These are phyloP conservation scores for Phytophthora hybrid DNA, from an alignment of 352 stramenopile genomes.

Conservation along the genomic window DNA sequence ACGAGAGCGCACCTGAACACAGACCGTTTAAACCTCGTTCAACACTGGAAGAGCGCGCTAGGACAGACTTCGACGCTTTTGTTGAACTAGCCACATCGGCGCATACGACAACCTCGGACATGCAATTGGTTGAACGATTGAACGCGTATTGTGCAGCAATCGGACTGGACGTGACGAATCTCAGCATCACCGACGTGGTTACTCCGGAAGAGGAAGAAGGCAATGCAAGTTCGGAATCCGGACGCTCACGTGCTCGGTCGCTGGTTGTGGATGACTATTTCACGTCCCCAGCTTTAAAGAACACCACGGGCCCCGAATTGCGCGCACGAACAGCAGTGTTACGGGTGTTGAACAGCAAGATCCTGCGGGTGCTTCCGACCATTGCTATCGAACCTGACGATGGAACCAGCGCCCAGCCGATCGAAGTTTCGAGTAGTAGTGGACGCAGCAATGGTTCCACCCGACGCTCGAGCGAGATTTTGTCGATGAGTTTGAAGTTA, in stretches of 20 bases:
- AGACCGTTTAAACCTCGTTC: slow-evolving; percentile 57
- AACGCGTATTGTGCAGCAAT: slow-evolving; percentile 85
- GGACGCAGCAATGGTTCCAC: slow-evolving; percentile 10
- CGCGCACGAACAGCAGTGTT: slow-evolving; percentile 93
- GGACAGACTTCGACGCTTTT: slow-evolving; percentile 64
- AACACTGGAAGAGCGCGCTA: slow-evolving; percentile 56
- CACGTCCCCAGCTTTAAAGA: slow-evolving; percentile 69
- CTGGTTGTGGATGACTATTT: slow-evolving; percentile 81
- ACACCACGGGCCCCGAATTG: slow-evolving; percentile 72
- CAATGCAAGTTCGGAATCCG: slow-evolving; percentile 6
- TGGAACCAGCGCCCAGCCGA: slow-evolving; percentile 46
- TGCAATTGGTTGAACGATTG: slow-evolving; percentile 86
- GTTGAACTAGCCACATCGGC: slow-evolving; percentile 65
- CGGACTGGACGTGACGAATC: slow-evolving; percentile 85
- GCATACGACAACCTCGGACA: slow-evolving; percentile 76
- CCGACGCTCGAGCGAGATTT: slow-evolving; percentile 51
- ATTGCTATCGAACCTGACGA: slow-evolving; percentile 80
- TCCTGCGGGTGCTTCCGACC: slow-evolving; percentile 83
- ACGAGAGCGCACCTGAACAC: slow-evolving; percentile 42
- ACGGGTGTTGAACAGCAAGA: slow-evolving; percentile 93
- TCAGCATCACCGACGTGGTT: slow-evolving; percentile 72
- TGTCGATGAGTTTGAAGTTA: slow-evolving; percentile 83
- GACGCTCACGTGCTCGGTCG: slow-evolving; percentile 44
- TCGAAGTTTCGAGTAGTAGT: slow-evolving; percentile 51
- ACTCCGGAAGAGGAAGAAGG: slow-evolving; percentile 36